phyloP scores from a whole-genome alignment of 768 basidiomycete species.

The Zangia roseola region DNA sequence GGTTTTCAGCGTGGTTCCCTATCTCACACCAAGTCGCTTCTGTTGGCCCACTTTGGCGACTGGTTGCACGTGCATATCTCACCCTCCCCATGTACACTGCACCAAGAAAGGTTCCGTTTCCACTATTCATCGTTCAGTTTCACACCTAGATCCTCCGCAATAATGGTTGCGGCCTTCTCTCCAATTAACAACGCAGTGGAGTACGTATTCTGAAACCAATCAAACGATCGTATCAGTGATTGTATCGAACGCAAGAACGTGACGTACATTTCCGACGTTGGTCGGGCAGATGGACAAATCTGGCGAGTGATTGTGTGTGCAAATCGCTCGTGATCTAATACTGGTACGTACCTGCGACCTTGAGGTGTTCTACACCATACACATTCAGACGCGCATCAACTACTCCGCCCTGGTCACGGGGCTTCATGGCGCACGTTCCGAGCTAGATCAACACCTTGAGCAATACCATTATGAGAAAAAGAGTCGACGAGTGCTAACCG shows the following conservation, averaged over 20 bases:
- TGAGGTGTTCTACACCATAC: constrained; percentile 9
- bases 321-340: no score
- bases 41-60: no score
- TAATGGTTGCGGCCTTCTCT: constrained; percentile 61
- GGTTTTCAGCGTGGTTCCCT: no score
- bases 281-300: constrained; percentile 33
- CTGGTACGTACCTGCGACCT: constrained; percentile 13
- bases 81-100: no score
- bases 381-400: constrained; percentile 14
- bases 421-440: constrained; percentile 71
- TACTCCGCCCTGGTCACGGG: constrained; percentile 6
- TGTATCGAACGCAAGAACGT: no score
- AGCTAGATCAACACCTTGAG: constrained; percentile 35
- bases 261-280: constrained; percentile 5
- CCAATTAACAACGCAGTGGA: constrained; percentile 47
- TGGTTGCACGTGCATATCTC: no score
- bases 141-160: constrained; percentile 48
- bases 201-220: constrained; percentile 37
- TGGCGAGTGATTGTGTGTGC: not conserved
- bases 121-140: no score
- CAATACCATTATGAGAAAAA: no score
- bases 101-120: no score
- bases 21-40: no score
- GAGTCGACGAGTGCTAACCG: not conserved
- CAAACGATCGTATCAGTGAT: not conserved